A percentile compares a stretch with the other conserved stretches of the same genome.
phyloP scores from a whole-genome alignment of 2,329 filamentous ascomycete species.

The Aschersonia sp. region DNA sequence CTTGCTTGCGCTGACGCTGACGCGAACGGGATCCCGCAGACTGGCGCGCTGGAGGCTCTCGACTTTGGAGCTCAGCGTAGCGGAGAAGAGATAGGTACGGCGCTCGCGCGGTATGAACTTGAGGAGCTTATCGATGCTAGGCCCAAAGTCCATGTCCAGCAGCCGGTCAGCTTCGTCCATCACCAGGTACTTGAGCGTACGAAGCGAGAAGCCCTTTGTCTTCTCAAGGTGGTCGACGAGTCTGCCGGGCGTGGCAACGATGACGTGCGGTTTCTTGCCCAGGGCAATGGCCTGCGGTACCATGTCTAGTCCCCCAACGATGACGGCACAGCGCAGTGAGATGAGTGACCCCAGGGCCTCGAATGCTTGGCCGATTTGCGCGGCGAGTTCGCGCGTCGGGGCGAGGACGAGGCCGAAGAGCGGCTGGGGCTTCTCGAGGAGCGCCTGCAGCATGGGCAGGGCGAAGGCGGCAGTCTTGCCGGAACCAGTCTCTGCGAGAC shows the following conservation, averaged over 20 bases:
- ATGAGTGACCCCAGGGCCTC: constrained; percentile 81
- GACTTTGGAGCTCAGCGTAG: constrained; percentile 88
- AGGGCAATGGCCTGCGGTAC: constrained; percentile 80
- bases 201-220: constrained; percentile 86
- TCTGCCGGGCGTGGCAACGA: constrained; percentile 84
- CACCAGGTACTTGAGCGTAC: constrained; percentile 72
- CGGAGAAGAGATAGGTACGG: constrained; percentile 81
- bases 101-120: constrained; percentile 70
- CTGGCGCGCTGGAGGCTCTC: constrained; percentile 85
- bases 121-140: constrained; percentile 82
- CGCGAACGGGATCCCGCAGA: constrained; percentile 67
- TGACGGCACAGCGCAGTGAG: constrained; percentile 69
- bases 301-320: constrained; percentile 95
- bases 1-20: constrained; percentile 69
- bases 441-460: constrained; percentile 77
- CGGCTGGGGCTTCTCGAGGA: constrained; percentile 76
- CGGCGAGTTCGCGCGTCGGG: constrained; percentile 84
- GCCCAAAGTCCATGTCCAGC: constrained; percentile 87
- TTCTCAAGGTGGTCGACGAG: constrained; percentile 89
- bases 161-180: constrained; percentile 92
- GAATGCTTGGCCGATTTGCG: constrained; percentile 79
- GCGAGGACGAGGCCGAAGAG: constrained; percentile 84
- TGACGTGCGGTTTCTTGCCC: constrained; percentile 88
- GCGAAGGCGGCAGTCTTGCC: constrained; percentile 96
- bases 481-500: constrained; percentile 85